A percentile compares a stretch with the other conserved stretches of the same genome.
phyloP scores from a whole-genome alignment of 1,284 basidiomycete genomes.

The Ganoderma meredithae region DNA sequence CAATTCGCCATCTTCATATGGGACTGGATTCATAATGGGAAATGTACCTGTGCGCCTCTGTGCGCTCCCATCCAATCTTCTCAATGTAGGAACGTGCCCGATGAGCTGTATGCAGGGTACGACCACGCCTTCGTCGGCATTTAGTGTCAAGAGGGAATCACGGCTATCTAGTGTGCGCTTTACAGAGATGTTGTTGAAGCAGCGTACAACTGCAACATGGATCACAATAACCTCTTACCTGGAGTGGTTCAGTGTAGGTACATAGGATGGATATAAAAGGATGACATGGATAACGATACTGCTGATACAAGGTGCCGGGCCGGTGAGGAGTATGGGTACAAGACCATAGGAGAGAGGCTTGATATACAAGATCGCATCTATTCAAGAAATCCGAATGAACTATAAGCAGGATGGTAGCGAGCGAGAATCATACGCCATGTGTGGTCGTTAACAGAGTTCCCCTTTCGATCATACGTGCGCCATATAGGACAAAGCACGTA shows the following conservation, averaged over 20 bases:
- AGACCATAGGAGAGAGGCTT: too few species aligned
- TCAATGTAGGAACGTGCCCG: too few species aligned
- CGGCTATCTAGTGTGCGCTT: too few species aligned
- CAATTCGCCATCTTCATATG: background rate
- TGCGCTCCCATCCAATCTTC: too few species aligned
- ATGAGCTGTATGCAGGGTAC: too few species aligned
- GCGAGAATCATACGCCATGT: background rate
- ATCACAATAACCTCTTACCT: too few species aligned
- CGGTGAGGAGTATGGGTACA: slow-evolving; percentile 2
- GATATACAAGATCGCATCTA: slow-evolving; percentile 5
- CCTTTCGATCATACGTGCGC: background rate
- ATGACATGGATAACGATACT: slow-evolving; percentile 2
- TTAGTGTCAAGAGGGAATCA: too few species aligned
- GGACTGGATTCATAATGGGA: background rate
- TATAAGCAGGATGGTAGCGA: background rate
- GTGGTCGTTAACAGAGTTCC: background rate
- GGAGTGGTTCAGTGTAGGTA: too few species aligned
- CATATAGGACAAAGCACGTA: background rate
- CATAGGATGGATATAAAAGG: background rate
- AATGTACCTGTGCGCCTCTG: background rate
- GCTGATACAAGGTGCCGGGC: background rate
- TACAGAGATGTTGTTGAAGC: too few species aligned
- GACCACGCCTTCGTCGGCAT: too few species aligned
- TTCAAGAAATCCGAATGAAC: background rate
- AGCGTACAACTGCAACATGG: background rate